Evolutionary conservation across 345 rosid genomes (phyloP).

Genomic region (Lepidium didymum): DNA sequence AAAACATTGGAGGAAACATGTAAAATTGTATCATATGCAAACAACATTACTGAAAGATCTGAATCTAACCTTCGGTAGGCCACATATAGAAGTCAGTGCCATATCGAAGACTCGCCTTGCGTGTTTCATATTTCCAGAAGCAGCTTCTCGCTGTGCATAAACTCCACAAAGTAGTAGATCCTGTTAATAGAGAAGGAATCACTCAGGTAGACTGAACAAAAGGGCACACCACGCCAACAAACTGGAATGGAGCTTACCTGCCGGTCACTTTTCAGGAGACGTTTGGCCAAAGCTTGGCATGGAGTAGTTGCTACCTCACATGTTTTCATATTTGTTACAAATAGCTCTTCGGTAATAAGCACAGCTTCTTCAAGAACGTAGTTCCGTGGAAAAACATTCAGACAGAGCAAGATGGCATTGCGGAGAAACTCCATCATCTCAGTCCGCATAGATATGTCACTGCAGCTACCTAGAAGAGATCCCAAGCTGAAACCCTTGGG

Average conservation of each 20-base stretch:
- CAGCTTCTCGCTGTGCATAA: conserved; percentile 89
- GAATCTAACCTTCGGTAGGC: conserved; percentile 57
- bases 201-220: background rate
- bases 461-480: conserved; percentile 37
- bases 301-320: conserved; percentile 52
- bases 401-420: conserved; percentile 67
- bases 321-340: conserved; percentile 48
- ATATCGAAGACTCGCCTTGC: conserved; percentile 92
- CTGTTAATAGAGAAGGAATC: conserved; percentile 30
- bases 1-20: conserved; percentile 5
- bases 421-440: conserved; percentile 79
- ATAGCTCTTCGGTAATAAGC: conserved; percentile 84
- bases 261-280: conserved; percentile 83
- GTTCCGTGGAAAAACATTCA: conserved; percentile 77
- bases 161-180: conserved; percentile 92
- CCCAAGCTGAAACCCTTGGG: conserved; percentile 35
- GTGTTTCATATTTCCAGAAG: conserved; percentile 67
- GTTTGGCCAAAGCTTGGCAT: conserved; percentile 76
- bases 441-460: conserved; percentile 41
- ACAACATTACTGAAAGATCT: background rate
- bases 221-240: background rate
- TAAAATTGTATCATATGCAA: background rate
- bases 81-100: conserved; percentile 80
- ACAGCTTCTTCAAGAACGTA: conserved; percentile 72
- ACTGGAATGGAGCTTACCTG: conserved; percentile 49